Base-by-base conservation (phyloP, 768 basidiomycete genomes). In the Galerina marginata region DNA sequence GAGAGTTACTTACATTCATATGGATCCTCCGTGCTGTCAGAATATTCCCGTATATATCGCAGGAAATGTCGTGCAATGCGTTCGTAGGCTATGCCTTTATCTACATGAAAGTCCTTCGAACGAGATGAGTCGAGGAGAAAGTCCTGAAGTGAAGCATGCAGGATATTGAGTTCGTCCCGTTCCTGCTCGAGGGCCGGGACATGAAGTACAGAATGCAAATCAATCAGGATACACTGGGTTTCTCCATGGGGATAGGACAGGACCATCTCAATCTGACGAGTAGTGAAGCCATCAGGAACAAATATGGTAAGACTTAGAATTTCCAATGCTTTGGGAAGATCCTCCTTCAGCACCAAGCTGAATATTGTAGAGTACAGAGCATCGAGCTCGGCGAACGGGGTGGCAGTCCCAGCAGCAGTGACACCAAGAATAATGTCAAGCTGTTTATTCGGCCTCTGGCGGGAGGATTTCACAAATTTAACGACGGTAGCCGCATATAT, bases 401-500 rank as follows among this genome's bases (percentile, higher is more conserved):
- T 38, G 38, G 55, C 53, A 9, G 26, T 16, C 12, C 42, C 43
- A 7, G 39, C 12, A 37, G 51, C 4, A 40, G 45, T 9, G 4
- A 58, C 43, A 4, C 48, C 38, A 4, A 54, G 46, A 20, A 61
- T 25, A 11, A 58, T 46, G 2, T 61, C 39, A 1, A 64, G 42
- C 9, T 48, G 51, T 10, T 29, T 43, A 20, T 11, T 3, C 6
- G 59, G 63, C n/a, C 51, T 20, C 6, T 20, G 44, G 3, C 46
- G 47, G 1, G 52, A 48, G 11, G 38, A 45, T 5, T 23, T 16
- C 11, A 64, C 48, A 38, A 46, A 64, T 60, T 58, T 60, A 2
- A 61, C 43, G 9, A 61, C 53, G 0, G 57, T 51, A 6, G 64
- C 23, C 5, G 60, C 63, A 49, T 58, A 65, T 9, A 65, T 61